Evolutionary conservation across 768 basidiomycete genomes (phyloP).

Genomic region (Mrakia frigida): DNA sequence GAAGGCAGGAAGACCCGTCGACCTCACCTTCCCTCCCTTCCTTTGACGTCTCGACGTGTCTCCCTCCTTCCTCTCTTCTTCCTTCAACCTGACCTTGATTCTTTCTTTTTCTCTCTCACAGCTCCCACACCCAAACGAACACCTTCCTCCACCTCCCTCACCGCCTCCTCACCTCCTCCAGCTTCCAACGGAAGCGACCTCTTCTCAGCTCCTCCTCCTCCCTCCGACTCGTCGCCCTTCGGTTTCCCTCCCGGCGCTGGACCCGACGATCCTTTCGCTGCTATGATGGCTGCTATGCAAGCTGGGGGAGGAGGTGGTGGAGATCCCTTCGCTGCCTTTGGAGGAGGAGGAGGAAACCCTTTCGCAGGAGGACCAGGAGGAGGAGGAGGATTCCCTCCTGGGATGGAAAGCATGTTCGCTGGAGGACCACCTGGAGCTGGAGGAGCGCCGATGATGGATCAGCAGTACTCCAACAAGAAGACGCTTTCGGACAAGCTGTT

Average conservation of each 20-base stretch:
- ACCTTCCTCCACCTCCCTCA: slow-evolving; percentile 11
- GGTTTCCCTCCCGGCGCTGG: not conserved
- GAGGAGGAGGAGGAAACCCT: slow-evolving; percentile 4
- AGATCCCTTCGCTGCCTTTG: not conserved
- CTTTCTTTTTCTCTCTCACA: not conserved
- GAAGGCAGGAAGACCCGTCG: not conserved
- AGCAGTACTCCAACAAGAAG: slow-evolving; percentile 26
- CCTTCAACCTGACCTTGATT: not conserved
- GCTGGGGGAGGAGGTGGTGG: slow-evolving; percentile 12
- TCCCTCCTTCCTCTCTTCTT: not conserved
- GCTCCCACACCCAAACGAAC: not conserved
- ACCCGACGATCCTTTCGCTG: slow-evolving; percentile 15
- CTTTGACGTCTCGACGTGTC: not conserved
- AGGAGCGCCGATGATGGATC: not conserved
- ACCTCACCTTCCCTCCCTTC: slow-evolving; percentile 8
- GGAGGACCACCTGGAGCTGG: not conserved
- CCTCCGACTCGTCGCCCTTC: not conserved
- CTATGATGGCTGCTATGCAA: slow-evolving; percentile 28
- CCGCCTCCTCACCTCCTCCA: not conserved
- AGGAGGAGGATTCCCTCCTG: not conserved
- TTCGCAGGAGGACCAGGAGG: not conserved
- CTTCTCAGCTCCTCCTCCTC: not conserved
- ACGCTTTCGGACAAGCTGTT: slow-evolving; percentile 36
- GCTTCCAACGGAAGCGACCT: not conserved
- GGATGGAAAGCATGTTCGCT: not conserved